Base-by-base conservation (phyloP, 257 asterid species). In the Solanum peruvianum region DNA sequence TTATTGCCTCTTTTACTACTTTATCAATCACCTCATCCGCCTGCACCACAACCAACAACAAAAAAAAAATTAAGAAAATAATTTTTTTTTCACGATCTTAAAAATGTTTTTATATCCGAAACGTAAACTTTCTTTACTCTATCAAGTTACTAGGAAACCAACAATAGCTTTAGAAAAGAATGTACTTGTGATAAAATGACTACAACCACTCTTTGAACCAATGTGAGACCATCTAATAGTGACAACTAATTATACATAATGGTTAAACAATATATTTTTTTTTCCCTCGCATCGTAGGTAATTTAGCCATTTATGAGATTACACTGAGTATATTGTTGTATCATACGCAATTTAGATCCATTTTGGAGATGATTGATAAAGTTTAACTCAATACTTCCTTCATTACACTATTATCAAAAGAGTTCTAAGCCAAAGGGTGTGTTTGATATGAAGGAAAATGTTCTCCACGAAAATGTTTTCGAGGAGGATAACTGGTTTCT, bases 1-100 rank as follows among this genome's bases (percentile, higher is more conserved):
- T 90, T 12, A 92, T 90, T 83, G 92, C 94, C 85, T 92, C 94
- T 18, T 84, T 90, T 11, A 92, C 90, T 44, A 90, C 91, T 76
- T 52, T 86, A 86, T 92, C 94, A 71, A 92, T 87, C 16, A 89
- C 86, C 83, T 92, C 94, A 39, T 92, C 93, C 20, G 91, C 91
- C 94, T 92, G 90, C 89, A 85, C 64, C 77, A 64, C 37, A 44
- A 62, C 15, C 47, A 78, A 14, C 23, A 18, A 52, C 27, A 20
- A 75, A 14, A 4, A 56, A 21, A 76, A 31, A 9, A 2, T 37
- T 21, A 12, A 23, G 39, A 12, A 56, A 86, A 3, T 9, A 37
- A 75, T 16, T 0, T 2, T 1, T 39, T 71, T 9, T 8, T n/a
- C n/a, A 7, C 60, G 25, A 44, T 44, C 62, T 44, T 25, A 29